Percentiles rank a stretch among this genome's conserved stretches.
phyloP scores from a whole-genome alignment of 163 green algal genomes.

The Coccomyxa subellipsoidea region DNA sequence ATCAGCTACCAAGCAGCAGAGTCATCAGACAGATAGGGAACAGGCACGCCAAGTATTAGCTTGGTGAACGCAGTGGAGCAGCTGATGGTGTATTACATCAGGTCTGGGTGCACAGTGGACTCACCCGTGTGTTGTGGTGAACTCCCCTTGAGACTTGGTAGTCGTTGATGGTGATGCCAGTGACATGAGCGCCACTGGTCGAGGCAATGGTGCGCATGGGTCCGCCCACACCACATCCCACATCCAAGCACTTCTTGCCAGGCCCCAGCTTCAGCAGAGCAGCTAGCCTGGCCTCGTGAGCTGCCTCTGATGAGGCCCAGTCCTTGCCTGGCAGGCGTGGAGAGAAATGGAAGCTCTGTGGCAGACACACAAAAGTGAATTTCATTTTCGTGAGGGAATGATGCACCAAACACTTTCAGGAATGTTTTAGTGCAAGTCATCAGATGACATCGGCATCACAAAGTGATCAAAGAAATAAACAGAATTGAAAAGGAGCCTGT shows the following conservation, averaged over 20 bases:
- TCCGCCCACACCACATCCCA: slow-evolving; percentile 94
- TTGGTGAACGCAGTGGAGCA: no score
- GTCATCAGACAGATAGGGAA: no score
- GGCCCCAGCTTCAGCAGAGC: slow-evolving; percentile 57
- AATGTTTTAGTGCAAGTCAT: no score
- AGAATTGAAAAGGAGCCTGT: not conserved
- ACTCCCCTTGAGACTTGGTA: slow-evolving; percentile 89
- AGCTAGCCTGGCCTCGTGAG: slow-evolving; percentile 80
- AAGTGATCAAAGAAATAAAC: not conserved
- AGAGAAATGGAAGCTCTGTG: slow-evolving; percentile 94
- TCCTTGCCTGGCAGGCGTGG: slow-evolving; percentile 72
- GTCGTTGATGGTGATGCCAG: slow-evolving; percentile 98
- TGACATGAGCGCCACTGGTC: slow-evolving; percentile 86
- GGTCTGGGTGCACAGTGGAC: not conserved
- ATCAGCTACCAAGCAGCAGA: no score
- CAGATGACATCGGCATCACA: not conserved
- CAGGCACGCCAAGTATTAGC: no score
- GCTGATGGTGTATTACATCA: no score
- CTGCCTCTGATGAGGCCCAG: slow-evolving; percentile 66
- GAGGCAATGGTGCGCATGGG: slow-evolving; percentile 93
- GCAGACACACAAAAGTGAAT: not conserved
- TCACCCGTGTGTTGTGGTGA: slow-evolving; percentile 75
- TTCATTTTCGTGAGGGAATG: no score
- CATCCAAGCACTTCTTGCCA: slow-evolving; percentile 88
- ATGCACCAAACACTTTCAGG: no score